Evolutionary conservation across 148 eudicot genomes (phyloP), one percentile per base, ranked within the genome.

Genomic region (Rhododendron vialii): DNA sequence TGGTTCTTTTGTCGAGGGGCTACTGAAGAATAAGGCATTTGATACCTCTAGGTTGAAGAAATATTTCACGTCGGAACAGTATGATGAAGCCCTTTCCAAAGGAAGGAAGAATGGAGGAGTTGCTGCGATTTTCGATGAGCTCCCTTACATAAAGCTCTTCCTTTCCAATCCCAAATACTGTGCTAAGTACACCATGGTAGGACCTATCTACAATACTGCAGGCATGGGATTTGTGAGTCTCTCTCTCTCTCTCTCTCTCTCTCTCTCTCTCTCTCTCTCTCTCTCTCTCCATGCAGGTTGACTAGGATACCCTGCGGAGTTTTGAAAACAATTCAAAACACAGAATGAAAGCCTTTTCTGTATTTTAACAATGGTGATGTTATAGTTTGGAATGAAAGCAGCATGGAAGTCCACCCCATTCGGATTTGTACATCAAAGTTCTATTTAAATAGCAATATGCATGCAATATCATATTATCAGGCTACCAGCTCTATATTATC

Each of bases 211-310:
- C 79, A 81, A 61, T 38, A 87, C 89, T n/a, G 85, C 80, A 17
- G 93, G 93, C 50, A 81, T 91, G 63, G 91, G 89, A 82, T 91
- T 91, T 65, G 93, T 89, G 84, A 91, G 92, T 85, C 51, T 28
- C 78, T 51, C 53, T 35, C 43, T 24, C 79, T 28, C 82, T 38
- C 43, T 38, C 43, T 38, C 43, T 38, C 6, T 38, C 43, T 38
- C 43, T 38, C 41, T 38, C 41, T 38, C 41, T 38, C 41, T 38
- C 41, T 38, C 41, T 38, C 38, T 36, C 38, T 36, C 38, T 38
- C 55, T 30, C 63, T 43, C 14, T 38, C 6, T 38, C 10, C 41
- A 3, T 63, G 26, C 6, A 12, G 0, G 26, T 18, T 61, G 26
- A 6, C 67, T 22, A 61, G n/a, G 26, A 63, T 8, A 63, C 71